Evolutionary conservation across 495 filamentous ascomycete species (phyloP), one percentile per base, ranked within the genome.

Genomic region (Penicillium atrosanguineum): DNA sequence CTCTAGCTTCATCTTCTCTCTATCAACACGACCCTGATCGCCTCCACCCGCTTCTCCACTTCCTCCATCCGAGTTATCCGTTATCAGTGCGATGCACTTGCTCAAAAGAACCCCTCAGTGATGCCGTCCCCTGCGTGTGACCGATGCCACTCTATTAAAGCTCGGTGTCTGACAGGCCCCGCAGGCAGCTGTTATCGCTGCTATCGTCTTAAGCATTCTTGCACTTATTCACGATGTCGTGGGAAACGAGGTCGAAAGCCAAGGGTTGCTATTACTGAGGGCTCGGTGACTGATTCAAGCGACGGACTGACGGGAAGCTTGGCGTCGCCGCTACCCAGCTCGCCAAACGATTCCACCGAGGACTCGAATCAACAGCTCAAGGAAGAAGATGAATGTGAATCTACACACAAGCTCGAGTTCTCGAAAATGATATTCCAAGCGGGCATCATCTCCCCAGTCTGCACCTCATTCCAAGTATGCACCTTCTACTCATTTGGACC

Each of bases 241-340:
- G 41, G 26, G 34, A 45, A 45, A 41, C 51, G 31, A 53, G 51
- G 51, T n/a, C 51, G 51, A 16, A 53, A 53, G n/a, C 43, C 51
- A 12, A 44, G 41, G 9, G n/a, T 20, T 19, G 2, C 16, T 25
- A 18, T 5, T 23, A 8, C 19, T 19, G 25, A 25, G 41, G 19
- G 18, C 19, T 37, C 43, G 18, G 31, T 38, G 20, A 19, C 19
- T 46, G 44, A n/a, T 34, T 19, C 44, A 34, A 19, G 31, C 12
- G 31, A 14, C 4, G 11, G 31, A 34, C 11, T 34, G 31, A 4
- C 23, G 2, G 5, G 2, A 23, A 23, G 14, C 14, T 34, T 14
- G 11, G 9, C 31, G 9, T 34, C 11, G 12, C 11, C 31, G 14
- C 14, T 12, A 1, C 28, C 28, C 28, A 31, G 28, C 28, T 31